These are phyloP conservation scores for Nigrospora osmanthi DNA, from an alignment of 2,329 filamentous ascomycete species.

Conservation along the genomic window DNA sequence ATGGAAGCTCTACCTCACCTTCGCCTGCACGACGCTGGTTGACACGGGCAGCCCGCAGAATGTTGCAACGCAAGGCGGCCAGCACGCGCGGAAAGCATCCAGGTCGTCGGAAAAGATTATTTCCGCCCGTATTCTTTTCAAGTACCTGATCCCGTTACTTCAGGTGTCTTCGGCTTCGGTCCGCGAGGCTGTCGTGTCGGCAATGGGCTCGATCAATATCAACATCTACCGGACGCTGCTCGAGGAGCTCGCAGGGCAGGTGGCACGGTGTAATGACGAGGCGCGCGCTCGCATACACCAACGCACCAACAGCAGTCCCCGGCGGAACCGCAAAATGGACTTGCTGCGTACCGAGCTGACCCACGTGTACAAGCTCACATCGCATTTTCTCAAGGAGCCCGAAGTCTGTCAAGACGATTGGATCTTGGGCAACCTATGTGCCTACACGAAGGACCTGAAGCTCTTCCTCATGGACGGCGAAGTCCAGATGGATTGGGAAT, in stretches of 20 bases:
- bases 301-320: constrained; percentile 73
- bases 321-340: constrained; percentile 77
- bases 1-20: constrained; percentile 95
- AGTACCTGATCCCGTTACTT: constrained; percentile 81
- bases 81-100: constrained; percentile 78
- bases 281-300: constrained; percentile 82
- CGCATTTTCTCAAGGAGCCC: constrained; percentile 73
- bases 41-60: constrained; percentile 65
- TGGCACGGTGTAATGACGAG: constrained; percentile 80
- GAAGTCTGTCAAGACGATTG: constrained; percentile 82
- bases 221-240: constrained; percentile 88
- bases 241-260: constrained; percentile 82
- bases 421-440: constrained; percentile 80
- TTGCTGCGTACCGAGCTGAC: constrained; percentile 88
- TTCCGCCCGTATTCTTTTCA: constrained; percentile 83
- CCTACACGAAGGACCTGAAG: constrained; percentile 86
- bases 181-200: constrained; percentile 81
- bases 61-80: constrained; percentile 46
- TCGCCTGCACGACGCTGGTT: constrained; percentile 90
- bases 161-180: constrained; percentile 74
- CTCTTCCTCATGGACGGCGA: constrained; percentile 92
- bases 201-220: constrained; percentile 89
- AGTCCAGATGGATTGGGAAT: constrained; percentile 90
- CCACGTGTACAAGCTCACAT: constrained; percentile 90
- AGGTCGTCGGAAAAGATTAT: constrained; percentile 71